Base-by-base conservation (phyloP, 2,329 filamentous ascomycete species). In the Penicillium nordicum region DNA sequence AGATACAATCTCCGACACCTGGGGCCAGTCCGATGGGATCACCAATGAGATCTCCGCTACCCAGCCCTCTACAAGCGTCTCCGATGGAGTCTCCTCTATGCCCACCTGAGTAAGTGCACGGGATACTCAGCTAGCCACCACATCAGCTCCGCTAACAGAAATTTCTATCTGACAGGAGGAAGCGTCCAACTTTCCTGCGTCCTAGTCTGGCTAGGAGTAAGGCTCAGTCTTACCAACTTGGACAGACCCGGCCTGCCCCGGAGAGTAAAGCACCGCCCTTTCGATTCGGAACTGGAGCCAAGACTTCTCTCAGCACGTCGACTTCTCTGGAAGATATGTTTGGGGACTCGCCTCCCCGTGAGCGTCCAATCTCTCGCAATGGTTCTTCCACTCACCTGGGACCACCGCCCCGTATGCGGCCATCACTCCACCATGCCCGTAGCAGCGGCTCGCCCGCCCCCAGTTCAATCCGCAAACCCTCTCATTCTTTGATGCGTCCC, bases 321-420 rank as follows among this genome's bases (percentile, higher is more conserved):
- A 82, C 91, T 62, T 89, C 88, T 16, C 75, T 94, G 44, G 85
- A 87, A 64, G 90, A 95, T 71, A 91, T 88, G 78, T 95, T 95
- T 71, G 82, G 87, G 52, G 85, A 88, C 63, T 94, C 91, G 12
- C 89, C 92, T 3, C 86, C 88, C 14, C 88, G 88, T 61, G 87
- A 92, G 65, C 81, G 83, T 56, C 80, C 84, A 53, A 78, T 84
- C 27, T 78, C 83, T 52, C 84, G 85, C 36, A 82, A 84, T 51
- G 83, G 83, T 68, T 88, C 84, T 79, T 43, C 82, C 76, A 60
- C 76, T 78, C 57, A 79, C 74, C 57, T 84, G 44, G 79, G 85
- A 63, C 79, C 85, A 63, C 79, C 82, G 21, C 80, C 86, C 21
- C 85, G 87, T 40, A 75, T 84, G 45, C 87, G 88, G 67, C 80